These are phyloP conservation scores for Deakozyma indianensis DNA, from an alignment of 805 yeast genomes.

Conservation along the genomic window DNA sequence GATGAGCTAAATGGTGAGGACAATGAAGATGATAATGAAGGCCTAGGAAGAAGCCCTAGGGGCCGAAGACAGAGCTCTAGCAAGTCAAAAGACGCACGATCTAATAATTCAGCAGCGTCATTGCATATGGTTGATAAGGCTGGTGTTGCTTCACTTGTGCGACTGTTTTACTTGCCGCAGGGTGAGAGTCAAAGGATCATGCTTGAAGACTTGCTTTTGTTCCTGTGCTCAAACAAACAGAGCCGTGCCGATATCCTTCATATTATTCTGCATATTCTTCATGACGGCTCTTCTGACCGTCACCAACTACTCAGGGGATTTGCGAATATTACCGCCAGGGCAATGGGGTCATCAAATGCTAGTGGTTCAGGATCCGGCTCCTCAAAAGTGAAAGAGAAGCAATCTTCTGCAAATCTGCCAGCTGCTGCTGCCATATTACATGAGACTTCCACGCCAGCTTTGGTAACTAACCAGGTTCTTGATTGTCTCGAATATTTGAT, in stretches of 20 bases:
- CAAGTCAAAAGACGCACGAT: conserved; percentile 2
- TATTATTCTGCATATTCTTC: conserved; percentile 49
- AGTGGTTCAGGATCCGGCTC: conserved; percentile 5
- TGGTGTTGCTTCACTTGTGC: conserved; percentile 60
- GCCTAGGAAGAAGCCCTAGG: conserved; percentile 1
- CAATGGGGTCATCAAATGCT: conserved; percentile 20
- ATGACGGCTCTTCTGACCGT: conserved; percentile 58
- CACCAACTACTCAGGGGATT: conserved; percentile 49
- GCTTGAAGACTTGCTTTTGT: conserved; percentile 50
- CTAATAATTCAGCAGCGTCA: conserved; percentile 16
- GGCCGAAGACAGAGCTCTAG: neutral
- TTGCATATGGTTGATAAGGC: conserved; percentile 59
- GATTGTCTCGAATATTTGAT: conserved; percentile 61
- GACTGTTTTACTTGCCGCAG: conserved; percentile 62
- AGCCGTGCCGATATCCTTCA: conserved; percentile 64
- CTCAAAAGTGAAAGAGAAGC: conserved; percentile 6
- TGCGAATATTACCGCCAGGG: conserved; percentile 37
- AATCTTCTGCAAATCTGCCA: neutral
- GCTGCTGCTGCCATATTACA: neutral
- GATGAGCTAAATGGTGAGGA: conserved; percentile 8
- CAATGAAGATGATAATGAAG: conserved; percentile 21
- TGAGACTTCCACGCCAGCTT: conserved; percentile 45
- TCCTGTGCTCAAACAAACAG: conserved; percentile 62
- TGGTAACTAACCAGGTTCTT: conserved; percentile 62
- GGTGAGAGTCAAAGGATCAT: conserved; percentile 43